Evolutionary conservation across 192 early-diverging fungal genomes (phyloP).

Genomic region (Neocallimastix lanati): DNA sequence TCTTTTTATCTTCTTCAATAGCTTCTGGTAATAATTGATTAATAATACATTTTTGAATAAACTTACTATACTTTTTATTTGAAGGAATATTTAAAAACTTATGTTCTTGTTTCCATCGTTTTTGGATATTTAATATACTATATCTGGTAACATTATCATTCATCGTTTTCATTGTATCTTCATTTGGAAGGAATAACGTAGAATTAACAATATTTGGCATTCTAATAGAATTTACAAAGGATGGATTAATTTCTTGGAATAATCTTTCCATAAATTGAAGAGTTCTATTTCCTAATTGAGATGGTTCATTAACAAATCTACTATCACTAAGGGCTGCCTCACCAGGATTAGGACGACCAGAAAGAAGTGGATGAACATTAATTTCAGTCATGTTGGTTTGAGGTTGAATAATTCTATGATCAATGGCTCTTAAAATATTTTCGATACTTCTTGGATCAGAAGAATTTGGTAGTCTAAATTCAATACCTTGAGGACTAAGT

Average conservation of each 20-base stretch:
- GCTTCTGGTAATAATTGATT: conserved; percentile 60
- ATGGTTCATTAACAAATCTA: background rate
- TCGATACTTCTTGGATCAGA: background rate
- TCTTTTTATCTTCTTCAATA: conserved; percentile 22
- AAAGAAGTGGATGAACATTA: background rate
- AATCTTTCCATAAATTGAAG: background rate
- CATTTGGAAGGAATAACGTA: background rate
- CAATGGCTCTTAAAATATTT: background rate
- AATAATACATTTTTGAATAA: conserved; percentile 40
- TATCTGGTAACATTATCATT: background rate
- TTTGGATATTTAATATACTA: conserved; percentile 42
- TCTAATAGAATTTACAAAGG: background rate
- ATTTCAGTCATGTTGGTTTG: background rate
- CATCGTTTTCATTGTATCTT: background rate
- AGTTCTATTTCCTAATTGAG: background rate
- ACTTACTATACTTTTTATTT: conserved; percentile 32
- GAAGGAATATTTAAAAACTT: conserved; percentile 53
- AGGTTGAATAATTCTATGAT: background rate
- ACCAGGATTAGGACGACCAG: background rate
- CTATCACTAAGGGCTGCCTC: background rate
- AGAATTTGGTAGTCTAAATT: background rate
- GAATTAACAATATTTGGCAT: background rate
- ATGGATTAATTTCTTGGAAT: background rate
- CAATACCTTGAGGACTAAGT: background rate
- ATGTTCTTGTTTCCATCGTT: conserved; percentile 78